phyloP scores from a whole-genome alignment of 257 asterid genomes.

The Primulina huaijiensis region DNA sequence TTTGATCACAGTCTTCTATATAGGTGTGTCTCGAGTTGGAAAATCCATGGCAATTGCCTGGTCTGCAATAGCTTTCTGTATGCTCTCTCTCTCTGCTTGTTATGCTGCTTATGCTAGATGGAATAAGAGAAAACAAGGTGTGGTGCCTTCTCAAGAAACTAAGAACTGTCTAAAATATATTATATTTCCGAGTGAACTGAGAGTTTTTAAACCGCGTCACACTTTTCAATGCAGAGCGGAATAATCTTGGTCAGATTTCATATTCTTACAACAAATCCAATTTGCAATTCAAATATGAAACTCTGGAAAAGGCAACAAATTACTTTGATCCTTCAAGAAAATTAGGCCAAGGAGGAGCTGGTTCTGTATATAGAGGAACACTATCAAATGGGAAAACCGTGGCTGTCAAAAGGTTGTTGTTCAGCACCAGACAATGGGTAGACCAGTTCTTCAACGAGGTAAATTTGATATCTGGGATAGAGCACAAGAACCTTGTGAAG shows the following conservation, averaged over 20 bases:
- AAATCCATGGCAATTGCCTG: conserved; percentile 47
- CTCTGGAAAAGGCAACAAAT: conserved; percentile 79
- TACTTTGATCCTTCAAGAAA: conserved; percentile 58
- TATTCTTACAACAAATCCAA: conserved; percentile 61
- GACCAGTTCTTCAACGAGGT: conserved; percentile 94
- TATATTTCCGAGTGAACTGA: too few relatives aligned
- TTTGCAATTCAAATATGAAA: conserved; percentile 73
- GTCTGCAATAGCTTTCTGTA: conserved; percentile 52
- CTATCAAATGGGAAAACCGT: conserved; percentile 57
- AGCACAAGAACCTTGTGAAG: conserved; percentile 89
- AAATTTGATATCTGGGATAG: conserved; percentile 70
- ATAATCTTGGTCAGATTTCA: conserved; percentile 64
- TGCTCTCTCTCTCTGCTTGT: conserved; percentile 56
- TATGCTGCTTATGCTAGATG: conserved; percentile 43
- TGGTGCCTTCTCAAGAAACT: too few relatives aligned
- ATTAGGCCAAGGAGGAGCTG: conserved; percentile 92
- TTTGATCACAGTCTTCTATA: not conserved
- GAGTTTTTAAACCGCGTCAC: too few relatives aligned
- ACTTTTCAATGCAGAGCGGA: conserved; percentile 42
- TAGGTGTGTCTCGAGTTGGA: conserved; percentile 50
- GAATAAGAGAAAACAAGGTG: conserved; percentile 60
- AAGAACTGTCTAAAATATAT: too few relatives aligned
- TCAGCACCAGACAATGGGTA: conserved; percentile 86
- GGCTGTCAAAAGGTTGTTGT: conserved; percentile 83
- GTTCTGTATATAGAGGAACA: conserved; percentile 71